These are phyloP conservation scores for Solanum tarijense DNA, from an alignment of 257 asterid species.

Conservation along the genomic window DNA sequence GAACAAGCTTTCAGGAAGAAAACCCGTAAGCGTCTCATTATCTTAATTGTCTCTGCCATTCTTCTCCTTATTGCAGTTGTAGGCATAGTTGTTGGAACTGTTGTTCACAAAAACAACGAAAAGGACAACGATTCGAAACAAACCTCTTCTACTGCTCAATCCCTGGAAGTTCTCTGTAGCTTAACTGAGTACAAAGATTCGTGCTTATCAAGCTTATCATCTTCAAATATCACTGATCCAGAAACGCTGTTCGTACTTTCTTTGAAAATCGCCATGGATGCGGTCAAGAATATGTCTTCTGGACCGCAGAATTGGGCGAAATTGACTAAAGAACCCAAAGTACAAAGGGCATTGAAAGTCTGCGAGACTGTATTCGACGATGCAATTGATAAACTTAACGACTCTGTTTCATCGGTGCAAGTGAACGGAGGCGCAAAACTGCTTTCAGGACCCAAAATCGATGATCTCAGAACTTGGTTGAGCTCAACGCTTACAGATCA, in stretches of 20 bases:
- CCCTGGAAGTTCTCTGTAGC: slow-evolving; percentile 52
- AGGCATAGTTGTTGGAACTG: slow-evolving; percentile 52
- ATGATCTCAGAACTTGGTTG: slow-evolving; percentile 56
- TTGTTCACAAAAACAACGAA: slow-evolving; percentile 24
- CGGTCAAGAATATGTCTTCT: slow-evolving; percentile 16
- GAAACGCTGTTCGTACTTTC: slow-evolving; percentile 43
- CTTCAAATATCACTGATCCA: slow-evolving; percentile 45
- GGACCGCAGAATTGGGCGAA: slow-evolving; percentile 25
- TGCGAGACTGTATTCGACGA: slow-evolving; percentile 45
- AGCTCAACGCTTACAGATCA: slow-evolving; percentile 55
- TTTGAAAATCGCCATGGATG: slow-evolving; percentile 22
- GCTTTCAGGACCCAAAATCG: slow-evolving; percentile 4
- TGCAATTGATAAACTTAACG: slow-evolving; percentile 51
- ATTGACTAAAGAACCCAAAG: slow-evolving; percentile 10
- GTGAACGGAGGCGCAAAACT: slow-evolving; percentile 9
- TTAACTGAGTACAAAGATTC: slow-evolving; percentile 41
- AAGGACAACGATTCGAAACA: not conserved
- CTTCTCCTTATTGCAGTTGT: slow-evolving; percentile 8
- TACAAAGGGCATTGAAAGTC: slow-evolving; percentile 38
- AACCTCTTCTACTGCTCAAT: slow-evolving; percentile 20
- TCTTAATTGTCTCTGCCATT: slow-evolving; percentile 30
- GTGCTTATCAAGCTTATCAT: slow-evolving; percentile 30
- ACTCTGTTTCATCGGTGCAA: slow-evolving; percentile 20
- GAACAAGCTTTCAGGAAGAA: slow-evolving; percentile 48
- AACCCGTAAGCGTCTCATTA: slow-evolving; percentile 45